These are phyloP conservation scores for Phaeolepiota aurea DNA, from an alignment of 768 basidiomycete genomes.

Conservation along the genomic window DNA sequence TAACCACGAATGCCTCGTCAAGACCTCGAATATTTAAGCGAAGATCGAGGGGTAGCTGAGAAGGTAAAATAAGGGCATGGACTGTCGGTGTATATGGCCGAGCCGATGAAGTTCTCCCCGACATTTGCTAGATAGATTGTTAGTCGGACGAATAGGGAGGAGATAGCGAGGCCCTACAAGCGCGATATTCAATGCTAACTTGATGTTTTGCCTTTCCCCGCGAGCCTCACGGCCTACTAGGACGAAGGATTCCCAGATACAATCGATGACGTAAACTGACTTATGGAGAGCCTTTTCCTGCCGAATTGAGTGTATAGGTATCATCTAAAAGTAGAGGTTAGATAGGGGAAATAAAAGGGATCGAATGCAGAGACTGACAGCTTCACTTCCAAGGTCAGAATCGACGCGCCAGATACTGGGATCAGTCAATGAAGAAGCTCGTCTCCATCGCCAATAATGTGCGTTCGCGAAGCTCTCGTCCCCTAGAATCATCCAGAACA, in stretches of 20 bases:
- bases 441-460: slow-evolving; percentile 77
- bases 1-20: slow-evolving; percentile 53
- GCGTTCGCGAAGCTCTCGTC: slow-evolving; percentile 68
- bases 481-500: slow-evolving; percentile 87
- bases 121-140: slow-evolving; percentile 36
- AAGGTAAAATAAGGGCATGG: slow-evolving; percentile 68
- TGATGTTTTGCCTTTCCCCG: slow-evolving; percentile 49
- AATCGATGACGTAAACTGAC: slow-evolving; percentile 63
- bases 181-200: slow-evolving; percentile 49
- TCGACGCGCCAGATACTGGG: slow-evolving; percentile 60
- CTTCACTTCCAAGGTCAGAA: slow-evolving; percentile 17
- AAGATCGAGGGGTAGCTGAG: slow-evolving; percentile 66
- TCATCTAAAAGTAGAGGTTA: slow-evolving; percentile 29
- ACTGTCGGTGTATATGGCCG: slow-evolving; percentile 68
- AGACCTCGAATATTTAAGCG: slow-evolving; percentile 59
- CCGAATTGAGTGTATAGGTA: slow-evolving; percentile 32
- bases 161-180: slow-evolving; percentile 28
- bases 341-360: too few relatives aligned
- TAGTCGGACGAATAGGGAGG: background rate
- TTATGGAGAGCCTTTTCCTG: slow-evolving; percentile 26
- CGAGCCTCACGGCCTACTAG: slow-evolving; percentile 64
- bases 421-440: slow-evolving; percentile 23
- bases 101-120: slow-evolving; percentile 35
- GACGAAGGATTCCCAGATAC: slow-evolving; percentile 74
- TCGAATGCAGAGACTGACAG: slow-evolving; percentile 28